phyloP scores from a whole-genome alignment of 139 green algal species.

The Chlorella sp. region DNA sequence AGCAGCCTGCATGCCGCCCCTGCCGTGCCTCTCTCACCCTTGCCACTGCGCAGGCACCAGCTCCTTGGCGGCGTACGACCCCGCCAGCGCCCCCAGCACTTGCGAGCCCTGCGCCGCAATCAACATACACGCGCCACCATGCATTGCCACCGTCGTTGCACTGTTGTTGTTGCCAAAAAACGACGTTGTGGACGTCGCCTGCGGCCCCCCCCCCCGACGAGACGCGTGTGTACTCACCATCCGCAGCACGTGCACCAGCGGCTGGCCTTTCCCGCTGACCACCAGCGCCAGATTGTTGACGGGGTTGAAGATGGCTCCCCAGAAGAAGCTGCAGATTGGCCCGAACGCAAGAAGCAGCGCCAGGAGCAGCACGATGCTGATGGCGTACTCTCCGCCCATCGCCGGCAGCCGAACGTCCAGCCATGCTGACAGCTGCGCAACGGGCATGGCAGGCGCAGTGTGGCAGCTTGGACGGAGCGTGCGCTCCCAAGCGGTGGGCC shows the following conservation, averaged over 20 bases:
- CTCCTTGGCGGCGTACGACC: constrained; percentile 6
- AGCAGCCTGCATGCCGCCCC: too few relatives aligned
- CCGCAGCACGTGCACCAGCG: constrained; percentile 2
- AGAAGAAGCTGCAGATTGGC: constrained; percentile 19
- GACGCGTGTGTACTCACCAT: too few relatives aligned
- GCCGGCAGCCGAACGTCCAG: neutral
- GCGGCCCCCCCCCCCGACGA: too few relatives aligned
- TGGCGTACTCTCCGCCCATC: neutral
- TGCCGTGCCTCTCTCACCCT: too few relatives aligned
- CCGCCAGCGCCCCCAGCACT: constrained; percentile 11
- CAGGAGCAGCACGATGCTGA: neutral
- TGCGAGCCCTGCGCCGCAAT: constrained; percentile 13
- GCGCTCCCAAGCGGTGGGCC: too few relatives aligned
- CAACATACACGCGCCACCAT: too few relatives aligned
- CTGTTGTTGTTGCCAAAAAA: too few relatives aligned
- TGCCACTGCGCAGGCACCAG: neutral
- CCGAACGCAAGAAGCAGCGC: constrained; percentile 13
- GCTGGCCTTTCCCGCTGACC: constrained; percentile 10
- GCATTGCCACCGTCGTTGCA: too few relatives aligned
- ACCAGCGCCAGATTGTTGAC: constrained; percentile 21
- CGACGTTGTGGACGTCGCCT: too few relatives aligned
- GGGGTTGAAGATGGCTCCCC: constrained; percentile 30
- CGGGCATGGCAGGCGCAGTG: too few relatives aligned
- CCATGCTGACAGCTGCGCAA: neutral
- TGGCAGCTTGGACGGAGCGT: too few relatives aligned